Evolutionary conservation across 2,329 filamentous ascomycete genomes (phyloP).

Genomic region (Knoxdaviesia capensis): DNA sequence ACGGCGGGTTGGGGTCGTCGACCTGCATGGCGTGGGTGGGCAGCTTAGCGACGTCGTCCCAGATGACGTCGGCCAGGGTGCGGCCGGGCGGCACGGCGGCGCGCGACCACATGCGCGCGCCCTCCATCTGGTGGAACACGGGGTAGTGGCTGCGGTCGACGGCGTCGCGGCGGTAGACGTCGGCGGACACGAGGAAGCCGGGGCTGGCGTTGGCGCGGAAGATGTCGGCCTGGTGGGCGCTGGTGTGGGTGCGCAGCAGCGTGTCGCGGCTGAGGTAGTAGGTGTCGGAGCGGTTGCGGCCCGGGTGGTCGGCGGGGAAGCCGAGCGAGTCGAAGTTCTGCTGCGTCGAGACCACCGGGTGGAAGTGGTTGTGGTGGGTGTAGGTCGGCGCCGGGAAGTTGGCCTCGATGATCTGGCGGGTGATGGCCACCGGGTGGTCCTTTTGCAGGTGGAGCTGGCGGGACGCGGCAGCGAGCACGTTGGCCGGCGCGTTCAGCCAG

Average conservation of each 20-base stretch:
- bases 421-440: conserved; percentile 80
- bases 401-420: conserved; percentile 78
- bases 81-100: conserved; percentile 27
- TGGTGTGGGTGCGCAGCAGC: conserved; percentile 81
- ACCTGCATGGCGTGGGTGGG: conserved; percentile 58
- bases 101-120: conserved; percentile 74
- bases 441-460: conserved; percentile 75
- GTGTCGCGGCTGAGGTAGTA: conserved; percentile 83
- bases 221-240: conserved; percentile 72
- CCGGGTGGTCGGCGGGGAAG: conserved; percentile 73
- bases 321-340: conserved; percentile 97
- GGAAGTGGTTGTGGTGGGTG: conserved; percentile 57
- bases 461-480: conserved; percentile 53
- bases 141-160: conserved; percentile 92
- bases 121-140: conserved; percentile 98
- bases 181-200: conserved; percentile 80
- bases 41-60: conserved; percentile 48
- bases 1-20: conserved; percentile 64
- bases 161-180: conserved; percentile 89
- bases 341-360: conserved; percentile 62
- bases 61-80: conserved; percentile 44
- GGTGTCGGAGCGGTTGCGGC: conserved; percentile 72
- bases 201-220: conserved; percentile 52
- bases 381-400: conserved; percentile 58
- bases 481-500: conserved; percentile 70